Base-by-base conservation (phyloP, 345 rosid genomes). In the Aethionema arabicum region DNA sequence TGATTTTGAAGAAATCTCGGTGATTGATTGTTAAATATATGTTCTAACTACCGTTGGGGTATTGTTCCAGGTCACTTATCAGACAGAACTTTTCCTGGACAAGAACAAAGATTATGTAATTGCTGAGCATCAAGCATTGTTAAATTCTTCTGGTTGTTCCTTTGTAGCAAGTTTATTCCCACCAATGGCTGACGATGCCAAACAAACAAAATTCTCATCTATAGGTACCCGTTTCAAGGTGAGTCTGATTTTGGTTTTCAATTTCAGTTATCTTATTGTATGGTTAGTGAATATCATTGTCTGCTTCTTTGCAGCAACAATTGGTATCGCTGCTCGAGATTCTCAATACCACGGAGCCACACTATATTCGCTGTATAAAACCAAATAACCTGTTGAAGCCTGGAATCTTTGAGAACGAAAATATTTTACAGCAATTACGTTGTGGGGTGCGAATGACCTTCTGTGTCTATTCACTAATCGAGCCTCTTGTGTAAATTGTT, bases 181-280 rank as follows among this genome's bases (percentile, higher is more conserved):
- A 31, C 84, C 59, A 70, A 71, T 70, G 72, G 75, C 95, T 9
- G 97, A 85, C 50, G 99, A 95, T 45, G 79, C 97, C 66, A 90
- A 95, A 57, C 70, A 82, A 64, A 86, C 99, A 64, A 95, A 95
- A 70, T 95, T 95, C 77, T 90, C 99, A 46, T 95, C 99, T 13
- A 95, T 95, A 61, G 99, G 99, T 76, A 82, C 97, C 67, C 88
- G 99, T 47, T 95, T 90, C 78, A 95, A 95, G 99, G 99, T 90
- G 58, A 67, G 42, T 63, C 12, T 60, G 63, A 53, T 33, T 59
- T 66, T 32, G 45, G 66, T 52, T 38, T 65, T 41, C 41, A 42
- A 4, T 40, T 27, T 63, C 11, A 13, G 12, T 53, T 36, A 21
- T 13, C 46, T 16, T 13, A 27, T 46, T 39, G 29, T 52, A 68